Conservation (phyloP, 2,329 filamentous ascomycete species). For the Chaetomiaceae sp. region DNA sequence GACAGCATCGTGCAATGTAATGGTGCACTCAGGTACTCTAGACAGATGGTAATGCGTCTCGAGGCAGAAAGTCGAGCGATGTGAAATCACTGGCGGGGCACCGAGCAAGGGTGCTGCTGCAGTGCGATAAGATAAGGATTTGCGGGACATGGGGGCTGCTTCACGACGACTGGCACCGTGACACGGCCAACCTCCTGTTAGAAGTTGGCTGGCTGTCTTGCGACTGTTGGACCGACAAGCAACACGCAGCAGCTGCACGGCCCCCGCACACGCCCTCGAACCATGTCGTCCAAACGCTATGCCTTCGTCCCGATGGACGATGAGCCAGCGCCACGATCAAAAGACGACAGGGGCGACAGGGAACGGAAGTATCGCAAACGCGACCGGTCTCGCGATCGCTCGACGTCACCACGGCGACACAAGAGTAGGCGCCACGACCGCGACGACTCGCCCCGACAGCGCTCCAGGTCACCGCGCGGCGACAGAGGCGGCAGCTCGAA, state of each 20-base stretch:
- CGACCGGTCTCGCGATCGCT: constrained; percentile 26
- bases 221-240: neutral
- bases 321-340: constrained; percentile 44
- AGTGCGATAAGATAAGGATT: too few species aligned
- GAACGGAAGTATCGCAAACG: constrained; percentile 39
- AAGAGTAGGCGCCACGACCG: constrained; percentile 31
- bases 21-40: too few species aligned
- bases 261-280: neutral
- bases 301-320: constrained; percentile 63
- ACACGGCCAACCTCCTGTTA: too few species aligned
- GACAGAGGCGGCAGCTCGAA: constrained; percentile 55
- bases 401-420: constrained; percentile 25
- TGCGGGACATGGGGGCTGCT: neutral
- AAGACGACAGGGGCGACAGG: constrained; percentile 38
- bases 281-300: constrained; percentile 50
- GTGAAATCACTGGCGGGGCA: too few species aligned
- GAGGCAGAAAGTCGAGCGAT: too few species aligned
- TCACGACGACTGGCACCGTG: too few species aligned
- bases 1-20: too few species aligned
- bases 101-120: too few species aligned
- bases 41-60: too few species aligned
- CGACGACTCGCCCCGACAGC: constrained; percentile 26
- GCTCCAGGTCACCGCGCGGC: constrained; percentile 26
- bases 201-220: neutral
- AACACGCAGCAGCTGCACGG: neutral